Evolutionary conservation across 2,329 filamentous ascomycete species (phyloP), one percentile per base, ranked within the genome.

Genomic region (Calonectria hawksworthii): DNA sequence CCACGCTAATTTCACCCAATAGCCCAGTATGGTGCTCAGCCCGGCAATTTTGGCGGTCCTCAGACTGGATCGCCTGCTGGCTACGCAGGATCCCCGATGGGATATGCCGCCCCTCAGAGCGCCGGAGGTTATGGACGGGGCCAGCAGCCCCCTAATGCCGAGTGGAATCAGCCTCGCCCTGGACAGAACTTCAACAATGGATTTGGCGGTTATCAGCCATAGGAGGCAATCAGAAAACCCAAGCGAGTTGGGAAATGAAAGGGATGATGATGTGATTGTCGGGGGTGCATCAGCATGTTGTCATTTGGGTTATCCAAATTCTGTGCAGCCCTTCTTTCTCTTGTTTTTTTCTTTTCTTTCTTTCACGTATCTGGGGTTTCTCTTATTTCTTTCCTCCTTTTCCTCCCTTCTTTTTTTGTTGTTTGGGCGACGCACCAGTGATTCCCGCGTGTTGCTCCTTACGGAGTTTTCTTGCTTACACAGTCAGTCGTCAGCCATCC

Each of bases 111-210:
- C 77, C 93, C 91, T 80, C 90, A 93, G 79, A 97, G 94, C 83
- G 94, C 94, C 80, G 95, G 94, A 81, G 95, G 95, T 75, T 98
- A 96, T 83, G 95, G 95, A 76, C 95, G 95, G 83, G 95, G 94
- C 78, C 91, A 92, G 80, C 89, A 90, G 82, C 88, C 88, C 50
- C 89, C 90, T 51, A 90, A 90, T 77, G 82, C 87, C 76, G 90
- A 91, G 81, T 91, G 90, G 90, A 84, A 86, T 70, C 88, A 90
- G 82, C 85, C 87, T 66, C 86, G 86, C 67, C 87, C 87, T 32
- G 87, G 87, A 70, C 90, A 92, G 83, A 91, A 89, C 83, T 92
- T 90, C 84, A 86, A 84, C 80, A 92, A 91, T 80, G 91, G 91
- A 74, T 93, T 92, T 83, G 89, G 89, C 77, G 89, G 90, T 76